Percentiles rank a stretch among this genome's conserved stretches.
Conservation (phyloP, 768 basidiomycete genomes). For the Hirschioporus abietinus region DNA sequence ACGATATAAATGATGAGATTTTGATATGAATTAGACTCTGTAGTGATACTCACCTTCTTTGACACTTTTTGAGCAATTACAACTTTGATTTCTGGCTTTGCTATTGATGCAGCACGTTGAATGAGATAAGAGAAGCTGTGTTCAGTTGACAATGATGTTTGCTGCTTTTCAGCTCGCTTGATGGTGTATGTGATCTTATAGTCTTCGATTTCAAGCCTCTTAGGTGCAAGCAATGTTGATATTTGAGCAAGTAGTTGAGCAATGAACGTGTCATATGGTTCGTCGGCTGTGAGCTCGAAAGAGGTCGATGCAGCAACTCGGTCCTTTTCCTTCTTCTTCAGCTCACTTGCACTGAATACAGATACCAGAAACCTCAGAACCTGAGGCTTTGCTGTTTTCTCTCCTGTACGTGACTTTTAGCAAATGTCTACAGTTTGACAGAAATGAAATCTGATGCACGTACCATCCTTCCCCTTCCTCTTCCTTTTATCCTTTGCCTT, state of each 20-base stretch:
- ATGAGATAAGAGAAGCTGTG: neutral
- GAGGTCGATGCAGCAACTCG: neutral
- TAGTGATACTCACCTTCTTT: neutral
- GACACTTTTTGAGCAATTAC: neutral
- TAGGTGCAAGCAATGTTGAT: neutral
- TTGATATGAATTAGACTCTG: no score
- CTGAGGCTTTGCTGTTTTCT: neutral
- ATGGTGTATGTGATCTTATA: neutral
- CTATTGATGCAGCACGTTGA: neutral
- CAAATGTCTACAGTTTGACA: neutral
- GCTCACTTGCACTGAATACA: neutral
- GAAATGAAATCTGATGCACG: neutral
- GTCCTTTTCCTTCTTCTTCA: neutral
- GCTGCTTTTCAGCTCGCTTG: neutral
- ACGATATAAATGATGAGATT: no score
- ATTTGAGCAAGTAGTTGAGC: neutral
- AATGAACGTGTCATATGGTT: neutral
- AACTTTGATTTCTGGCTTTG: neutral
- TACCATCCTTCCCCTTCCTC: neutral
- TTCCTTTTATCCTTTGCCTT: neutral
- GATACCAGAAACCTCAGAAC: neutral
- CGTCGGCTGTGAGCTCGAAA: neutral
- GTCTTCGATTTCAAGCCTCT: neutral
- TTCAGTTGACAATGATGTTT: neutral
- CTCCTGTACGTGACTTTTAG: neutral